A percentile compares a stretch with the other conserved stretches of the same genome.
Conservation (phyloP, 495 filamentous ascomycete genomes). For the Sordaria brevicollis region DNA sequence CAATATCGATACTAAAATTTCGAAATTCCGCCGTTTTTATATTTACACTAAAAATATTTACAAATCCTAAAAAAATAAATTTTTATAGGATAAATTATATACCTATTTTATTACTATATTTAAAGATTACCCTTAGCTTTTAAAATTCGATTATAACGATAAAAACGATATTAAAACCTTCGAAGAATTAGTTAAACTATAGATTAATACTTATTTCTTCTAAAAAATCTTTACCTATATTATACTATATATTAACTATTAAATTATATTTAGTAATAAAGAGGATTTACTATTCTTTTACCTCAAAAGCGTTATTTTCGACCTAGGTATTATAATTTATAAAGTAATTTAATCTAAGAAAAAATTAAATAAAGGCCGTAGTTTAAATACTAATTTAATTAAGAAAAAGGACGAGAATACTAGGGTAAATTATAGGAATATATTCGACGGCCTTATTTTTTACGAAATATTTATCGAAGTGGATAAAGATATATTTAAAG, state of each 20-base stretch:
- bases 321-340: background rate
- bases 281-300: background rate
- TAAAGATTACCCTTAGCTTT: background rate
- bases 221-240: background rate
- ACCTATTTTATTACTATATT: background rate
- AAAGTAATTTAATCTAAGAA: background rate
- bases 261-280: background rate
- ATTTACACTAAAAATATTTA: background rate
- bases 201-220: background rate
- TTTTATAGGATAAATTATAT: background rate
- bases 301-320: background rate
- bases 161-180: rapidly evolving
- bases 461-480: background rate
- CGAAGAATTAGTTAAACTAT: background rate
- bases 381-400: background rate
- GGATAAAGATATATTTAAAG: background rate
- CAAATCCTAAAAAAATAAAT: background rate
- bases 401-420: background rate
- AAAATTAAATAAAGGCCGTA: background rate
- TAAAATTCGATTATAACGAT: background rate
- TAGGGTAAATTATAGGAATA: background rate
- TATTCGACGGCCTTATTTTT: background rate
- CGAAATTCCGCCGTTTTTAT: background rate
- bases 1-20: background rate
- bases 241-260: background rate